Conservation (phyloP, 345 rosid genomes). For the Geranium brycei region DNA sequence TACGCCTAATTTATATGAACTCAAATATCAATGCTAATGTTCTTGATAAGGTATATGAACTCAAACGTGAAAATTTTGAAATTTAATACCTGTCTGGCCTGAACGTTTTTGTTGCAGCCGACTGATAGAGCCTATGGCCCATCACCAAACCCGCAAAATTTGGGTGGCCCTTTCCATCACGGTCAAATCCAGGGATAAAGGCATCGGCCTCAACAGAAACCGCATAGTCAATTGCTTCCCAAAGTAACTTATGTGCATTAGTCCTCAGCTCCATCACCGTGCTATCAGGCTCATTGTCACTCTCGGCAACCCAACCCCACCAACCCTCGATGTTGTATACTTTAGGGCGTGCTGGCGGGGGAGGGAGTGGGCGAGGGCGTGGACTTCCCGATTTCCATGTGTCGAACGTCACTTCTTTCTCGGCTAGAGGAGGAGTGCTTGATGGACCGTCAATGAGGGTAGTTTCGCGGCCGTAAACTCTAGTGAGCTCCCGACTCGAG, state of each 20-base stretch:
- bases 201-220: slow-evolving; percentile 89
- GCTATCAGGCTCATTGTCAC: slow-evolving; percentile 95
- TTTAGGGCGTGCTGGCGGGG: slow-evolving; percentile 90
- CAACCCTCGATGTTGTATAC: slow-evolving; percentile 87
- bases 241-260: slow-evolving; percentile 82
- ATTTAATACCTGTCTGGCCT: slow-evolving; percentile 69
- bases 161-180: slow-evolving; percentile 87
- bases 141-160: slow-evolving; percentile 84
- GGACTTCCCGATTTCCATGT: slow-evolving; percentile 59
- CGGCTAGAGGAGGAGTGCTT: slow-evolving; percentile 34
- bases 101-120: slow-evolving; percentile 66
- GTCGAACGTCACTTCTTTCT: slow-evolving; percentile 42
- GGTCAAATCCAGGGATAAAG: slow-evolving; percentile 73
- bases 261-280: slow-evolving; percentile 91
- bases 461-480: slow-evolving; percentile 77
- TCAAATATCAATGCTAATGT: background rate
- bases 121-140: slow-evolving; percentile 90
- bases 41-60: background rate
- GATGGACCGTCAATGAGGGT: slow-evolving; percentile 32
- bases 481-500: slow-evolving; percentile 71
- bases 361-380: slow-evolving; percentile 93
- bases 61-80: background rate
- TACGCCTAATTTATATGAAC: background rate
- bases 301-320: slow-evolving; percentile 99
- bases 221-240: slow-evolving; percentile 90